Conservation (phyloP, 148 eudicot genomes). For the Selenicereus undatus region DNA sequence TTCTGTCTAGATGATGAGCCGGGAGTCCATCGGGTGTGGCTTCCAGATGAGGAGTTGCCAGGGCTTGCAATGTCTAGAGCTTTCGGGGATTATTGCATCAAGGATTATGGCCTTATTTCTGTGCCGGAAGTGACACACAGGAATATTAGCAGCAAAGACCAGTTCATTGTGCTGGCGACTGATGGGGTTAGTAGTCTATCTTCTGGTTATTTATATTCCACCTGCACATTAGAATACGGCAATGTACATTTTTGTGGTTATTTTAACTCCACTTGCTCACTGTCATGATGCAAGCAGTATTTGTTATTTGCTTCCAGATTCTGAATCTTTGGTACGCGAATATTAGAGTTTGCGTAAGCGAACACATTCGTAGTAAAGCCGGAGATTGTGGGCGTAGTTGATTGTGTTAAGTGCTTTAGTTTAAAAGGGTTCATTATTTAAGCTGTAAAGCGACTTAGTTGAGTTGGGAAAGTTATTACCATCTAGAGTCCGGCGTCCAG, state of each 20-base stretch:
- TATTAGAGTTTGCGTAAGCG: neutral
- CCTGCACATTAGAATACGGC: neutral
- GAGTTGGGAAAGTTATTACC: neutral
- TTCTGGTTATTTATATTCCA: slow-evolving; percentile 2
- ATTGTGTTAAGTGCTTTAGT: neutral
- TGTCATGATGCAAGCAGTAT: neutral
- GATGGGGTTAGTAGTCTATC: slow-evolving; percentile 74
- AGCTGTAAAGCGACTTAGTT: neutral
- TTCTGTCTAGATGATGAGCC: slow-evolving; percentile 81
- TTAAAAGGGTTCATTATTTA: neutral
- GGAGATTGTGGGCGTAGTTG: neutral
- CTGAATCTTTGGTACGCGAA: neutral
- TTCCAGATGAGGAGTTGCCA: slow-evolving; percentile 70
- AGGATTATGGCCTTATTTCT: slow-evolving; percentile 83
- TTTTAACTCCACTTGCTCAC: neutral
- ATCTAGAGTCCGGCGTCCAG: neutral
- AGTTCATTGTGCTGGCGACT: slow-evolving; percentile 77
- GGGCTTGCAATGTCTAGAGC: slow-evolving; percentile 99
- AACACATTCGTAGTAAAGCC: too few species aligned
- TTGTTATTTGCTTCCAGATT: neutral
- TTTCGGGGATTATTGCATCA: slow-evolving; percentile 81
- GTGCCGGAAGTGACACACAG: slow-evolving; percentile 85
- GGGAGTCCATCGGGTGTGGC: slow-evolving; percentile 85
- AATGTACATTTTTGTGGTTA: neutral
- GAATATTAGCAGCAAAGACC: slow-evolving; percentile 59